These are phyloP conservation scores for Rubus parviflorus DNA, from an alignment of 306 rosid genomes.

Conservation along the genomic window DNA sequence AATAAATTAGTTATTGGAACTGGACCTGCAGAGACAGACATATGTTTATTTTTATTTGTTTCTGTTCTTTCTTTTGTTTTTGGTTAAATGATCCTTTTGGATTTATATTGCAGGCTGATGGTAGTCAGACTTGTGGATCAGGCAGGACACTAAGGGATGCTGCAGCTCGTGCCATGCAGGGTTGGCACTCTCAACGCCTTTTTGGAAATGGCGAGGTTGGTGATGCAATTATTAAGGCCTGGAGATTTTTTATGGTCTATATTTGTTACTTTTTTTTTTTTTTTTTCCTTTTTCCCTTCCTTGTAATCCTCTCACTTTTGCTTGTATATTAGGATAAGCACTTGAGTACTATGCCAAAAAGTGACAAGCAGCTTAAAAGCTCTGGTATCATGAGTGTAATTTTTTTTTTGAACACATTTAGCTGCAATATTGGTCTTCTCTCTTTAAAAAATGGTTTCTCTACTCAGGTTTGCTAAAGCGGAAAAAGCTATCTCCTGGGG, in stretches of 20 bases:
- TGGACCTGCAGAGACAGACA: neutral
- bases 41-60: neutral
- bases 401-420: neutral
- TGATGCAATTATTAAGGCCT: constrained; percentile 62
- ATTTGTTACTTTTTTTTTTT: neutral
- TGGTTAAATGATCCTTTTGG: constrained; percentile 1
- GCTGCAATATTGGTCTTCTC: constrained; percentile 28
- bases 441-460: constrained; percentile 23
- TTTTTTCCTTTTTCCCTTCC: neutral
- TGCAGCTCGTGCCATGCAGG: constrained; percentile 87
- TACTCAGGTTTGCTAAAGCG: constrained; percentile 58
- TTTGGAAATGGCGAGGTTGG: constrained; percentile 71
- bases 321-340: constrained; percentile 9
- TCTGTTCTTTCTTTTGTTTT: neutral
- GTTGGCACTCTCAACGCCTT: constrained; percentile 82
- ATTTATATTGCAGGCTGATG: constrained; percentile 22
- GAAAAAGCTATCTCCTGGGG: constrained; percentile 55
- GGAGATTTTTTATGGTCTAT: constrained; percentile 18
- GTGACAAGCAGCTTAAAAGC: constrained; percentile 67
- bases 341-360: constrained; percentile 33
- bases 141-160: constrained; percentile 84
- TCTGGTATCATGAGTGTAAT: constrained; percentile 45
- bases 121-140: constrained; percentile 50
- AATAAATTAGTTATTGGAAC: neutral
- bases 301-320: neutral